These are phyloP conservation scores for Rhizopogon rudus DNA, from an alignment of 768 basidiomycete genomes.

Conservation along the genomic window DNA sequence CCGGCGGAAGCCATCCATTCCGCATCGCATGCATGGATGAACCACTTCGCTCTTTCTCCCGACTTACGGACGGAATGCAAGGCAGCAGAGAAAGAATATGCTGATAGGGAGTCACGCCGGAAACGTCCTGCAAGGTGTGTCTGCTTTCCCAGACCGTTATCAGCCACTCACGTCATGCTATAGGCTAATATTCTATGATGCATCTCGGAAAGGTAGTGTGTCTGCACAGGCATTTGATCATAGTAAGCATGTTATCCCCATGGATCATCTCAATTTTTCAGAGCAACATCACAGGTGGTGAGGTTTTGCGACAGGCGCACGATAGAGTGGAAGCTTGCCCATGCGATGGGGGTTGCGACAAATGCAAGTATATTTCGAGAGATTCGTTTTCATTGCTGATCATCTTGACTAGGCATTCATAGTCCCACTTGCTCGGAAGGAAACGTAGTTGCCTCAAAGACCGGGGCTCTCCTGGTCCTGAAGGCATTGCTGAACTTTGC, in stretches of 20 bases:
- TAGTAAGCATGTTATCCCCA: constrained; percentile 33
- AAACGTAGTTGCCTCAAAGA: constrained; percentile 70
- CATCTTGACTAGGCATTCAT: constrained; percentile 50
- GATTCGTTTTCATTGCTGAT: neutral
- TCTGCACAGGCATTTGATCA: constrained; percentile 82
- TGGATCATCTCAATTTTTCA: neutral
- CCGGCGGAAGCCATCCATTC: constrained; percentile 82
- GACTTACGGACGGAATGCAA: constrained; percentile 85
- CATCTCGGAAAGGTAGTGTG: constrained; percentile 63
- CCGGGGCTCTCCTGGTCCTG: constrained; percentile 67
- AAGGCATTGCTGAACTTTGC: constrained; percentile 50
- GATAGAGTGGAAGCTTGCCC: constrained; percentile 53
- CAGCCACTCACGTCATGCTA: neutral
- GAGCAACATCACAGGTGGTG: constrained; percentile 36
- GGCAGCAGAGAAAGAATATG: constrained; percentile 69
- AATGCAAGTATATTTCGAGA: constrained; percentile 43
- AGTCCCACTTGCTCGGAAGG: constrained; percentile 63
- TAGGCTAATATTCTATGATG: constrained; percentile 81
- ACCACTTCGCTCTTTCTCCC: constrained; percentile 61
- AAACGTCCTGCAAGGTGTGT: constrained; percentile 66
- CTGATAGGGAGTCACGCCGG: constrained; percentile 40
- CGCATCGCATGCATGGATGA: constrained; percentile 80
- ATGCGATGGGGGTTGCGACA: constrained; percentile 65
- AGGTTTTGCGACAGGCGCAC: constrained; percentile 56
- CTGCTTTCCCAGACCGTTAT: neutral